Percentiles rank a stretch among this genome's conserved stretches.
phyloP scores from a whole-genome alignment of 257 asterid genomes.

The Plantago ovata region DNA sequence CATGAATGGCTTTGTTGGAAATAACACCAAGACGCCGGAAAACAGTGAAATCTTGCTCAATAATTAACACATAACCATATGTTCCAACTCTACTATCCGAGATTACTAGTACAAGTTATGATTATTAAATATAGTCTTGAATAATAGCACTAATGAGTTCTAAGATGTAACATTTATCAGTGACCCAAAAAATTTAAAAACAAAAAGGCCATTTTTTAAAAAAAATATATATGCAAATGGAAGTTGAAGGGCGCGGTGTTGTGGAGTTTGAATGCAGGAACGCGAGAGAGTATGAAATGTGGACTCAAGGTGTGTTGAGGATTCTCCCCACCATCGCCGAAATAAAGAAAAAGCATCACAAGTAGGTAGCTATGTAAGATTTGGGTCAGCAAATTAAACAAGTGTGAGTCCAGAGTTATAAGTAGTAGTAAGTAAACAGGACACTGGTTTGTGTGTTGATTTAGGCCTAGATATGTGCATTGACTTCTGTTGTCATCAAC shows the following conservation, averaged over 20 bases:
- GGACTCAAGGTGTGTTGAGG: constrained; percentile 66
- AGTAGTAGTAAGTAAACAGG: constrained; percentile 1
- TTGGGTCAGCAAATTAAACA: not conserved
- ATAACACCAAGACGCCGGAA: too few relatives aligned
- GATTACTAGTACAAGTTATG: too few relatives aligned
- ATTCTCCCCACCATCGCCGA: constrained; percentile 51
- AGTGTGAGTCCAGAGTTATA: constrained; percentile 13
- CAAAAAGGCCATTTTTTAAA: too few relatives aligned
- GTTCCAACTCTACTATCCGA: too few relatives aligned
- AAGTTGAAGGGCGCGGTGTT: constrained; percentile 67
- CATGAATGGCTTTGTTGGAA: too few relatives aligned
- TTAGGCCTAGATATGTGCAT: constrained; percentile 16
- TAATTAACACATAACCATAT: too few relatives aligned
- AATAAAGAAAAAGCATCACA: constrained; percentile 39
- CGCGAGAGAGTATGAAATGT: constrained; percentile 56
- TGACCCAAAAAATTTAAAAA: too few relatives aligned
- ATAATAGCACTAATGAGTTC: too few relatives aligned
- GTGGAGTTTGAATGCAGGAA: constrained; percentile 60
- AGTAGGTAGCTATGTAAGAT: constrained; percentile 17
- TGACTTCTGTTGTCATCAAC: constrained; percentile 10
- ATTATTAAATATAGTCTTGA: too few relatives aligned
- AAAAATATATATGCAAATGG: too few relatives aligned
- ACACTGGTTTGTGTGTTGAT: not conserved
- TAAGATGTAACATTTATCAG: too few relatives aligned
- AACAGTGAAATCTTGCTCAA: too few relatives aligned